Base-by-base conservation (phyloP, 306 rosid genomes). In the Phaseolus lunatus region DNA sequence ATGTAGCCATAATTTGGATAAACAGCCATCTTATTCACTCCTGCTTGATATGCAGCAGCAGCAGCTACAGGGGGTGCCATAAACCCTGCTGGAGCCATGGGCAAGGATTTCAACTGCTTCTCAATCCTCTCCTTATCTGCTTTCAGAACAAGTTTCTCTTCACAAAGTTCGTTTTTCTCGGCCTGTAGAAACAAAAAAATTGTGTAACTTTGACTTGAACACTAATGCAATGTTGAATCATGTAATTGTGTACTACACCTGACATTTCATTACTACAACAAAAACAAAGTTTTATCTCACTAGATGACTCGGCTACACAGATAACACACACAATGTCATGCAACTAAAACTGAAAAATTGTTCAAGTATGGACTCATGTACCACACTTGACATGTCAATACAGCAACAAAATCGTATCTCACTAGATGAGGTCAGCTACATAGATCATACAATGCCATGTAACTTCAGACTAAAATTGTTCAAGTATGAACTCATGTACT, bases 141-240 rank as follows among this genome's bases (percentile, higher is more conserved):
- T 81, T 92, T 95, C 79, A 92, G 76, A 64, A 80, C 85, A 4
- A 86, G 79, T 72, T 92, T 95, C 84, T 95, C 99, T 57, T 88
- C 95, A 7, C 97, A 94, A 56, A 95, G 88, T 69, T 95, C 97
- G 20, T 82, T 91, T 83, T 95, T 95, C 91, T 95, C 99, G 0
- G 83, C 92, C 99, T 95, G 89, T 73, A 45, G 20, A 7, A 70
- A 24, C 27, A 33, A 47, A 64, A 33, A 49, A 41, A 50, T 18
- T 26, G 37, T 31, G n/a, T 37, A 47, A 81, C 63, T 27, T 72
- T 33, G 12, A 35, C 2, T 35, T 37, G 0, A 20, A 53, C 6
- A 26, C 9, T 43, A 13, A 5, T 7, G 20, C 4, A 41, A 7
- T 24, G 31, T n/a, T n/a, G n/a, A n/a, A n/a, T 24, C 2, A 2